A percentile compares a stretch with the other conserved stretches of the same genome.
Evolutionary conservation across 768 basidiomycete species (phyloP).

Genomic region (Rhizopogon vesiculosus): DNA sequence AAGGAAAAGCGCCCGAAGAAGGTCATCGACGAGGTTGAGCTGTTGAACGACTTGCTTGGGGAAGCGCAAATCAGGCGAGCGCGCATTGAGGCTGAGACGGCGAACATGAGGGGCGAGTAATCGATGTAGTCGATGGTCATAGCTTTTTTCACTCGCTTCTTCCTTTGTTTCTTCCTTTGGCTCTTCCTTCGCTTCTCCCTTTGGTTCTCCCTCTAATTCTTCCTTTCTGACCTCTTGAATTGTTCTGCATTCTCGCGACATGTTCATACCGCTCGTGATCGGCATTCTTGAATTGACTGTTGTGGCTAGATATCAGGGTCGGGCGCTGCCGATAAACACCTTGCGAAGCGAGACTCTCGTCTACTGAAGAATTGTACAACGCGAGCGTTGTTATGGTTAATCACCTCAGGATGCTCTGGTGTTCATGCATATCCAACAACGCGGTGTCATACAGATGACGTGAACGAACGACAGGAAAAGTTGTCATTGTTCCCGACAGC

Average conservation of each 20-base stretch:
- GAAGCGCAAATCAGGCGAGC: conserved; percentile 5
- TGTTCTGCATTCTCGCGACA: neutral
- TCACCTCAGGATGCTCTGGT: too few species aligned
- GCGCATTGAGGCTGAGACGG: neutral
- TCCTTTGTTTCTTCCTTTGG: neutral
- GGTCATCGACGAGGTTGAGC: conserved; percentile 22
- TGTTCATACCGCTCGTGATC: neutral
- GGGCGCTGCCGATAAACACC: too few species aligned
- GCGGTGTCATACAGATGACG: too few species aligned
- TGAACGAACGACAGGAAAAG: too few species aligned
- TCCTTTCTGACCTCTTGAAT: neutral
- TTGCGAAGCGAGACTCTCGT: too few species aligned
- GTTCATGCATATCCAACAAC: too few species aligned
- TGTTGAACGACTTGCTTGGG: conserved; percentile 18
- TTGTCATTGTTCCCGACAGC: too few species aligned
- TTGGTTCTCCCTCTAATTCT: neutral
- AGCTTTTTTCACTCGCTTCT: neutral
- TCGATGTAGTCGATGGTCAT: neutral
- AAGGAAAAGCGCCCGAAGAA: conserved; percentile 16
- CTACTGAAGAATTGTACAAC: too few species aligned
- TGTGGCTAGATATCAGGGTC: too few species aligned
- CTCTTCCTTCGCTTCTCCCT: neutral
- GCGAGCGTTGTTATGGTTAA: too few species aligned
- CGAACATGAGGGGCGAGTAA: neutral
- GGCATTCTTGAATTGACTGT: too few species aligned